phyloP scores from a whole-genome alignment of 129 eudicot species.

The Smallanthus sonchifolius region DNA sequence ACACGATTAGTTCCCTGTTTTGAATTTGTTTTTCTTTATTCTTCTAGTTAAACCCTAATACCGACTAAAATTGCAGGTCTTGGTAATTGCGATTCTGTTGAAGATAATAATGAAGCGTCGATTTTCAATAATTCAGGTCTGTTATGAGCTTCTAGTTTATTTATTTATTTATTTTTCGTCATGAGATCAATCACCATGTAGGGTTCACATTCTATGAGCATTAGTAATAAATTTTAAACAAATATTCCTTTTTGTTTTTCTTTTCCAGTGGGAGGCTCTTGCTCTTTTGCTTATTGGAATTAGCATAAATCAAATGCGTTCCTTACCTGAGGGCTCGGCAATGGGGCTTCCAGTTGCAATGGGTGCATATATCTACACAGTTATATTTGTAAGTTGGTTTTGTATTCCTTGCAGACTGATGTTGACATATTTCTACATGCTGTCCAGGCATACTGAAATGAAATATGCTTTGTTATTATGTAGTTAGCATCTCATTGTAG shows the following conservation, averaged over 20 bases:
- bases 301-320: conserved; percentile 91
- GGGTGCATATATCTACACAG: conserved; percentile 82
- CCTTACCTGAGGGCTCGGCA: conserved; percentile 80
- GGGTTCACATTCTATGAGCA: neutral
- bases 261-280: conserved; percentile 97
- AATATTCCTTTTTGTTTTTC: neutral
- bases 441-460: conserved; percentile 17
- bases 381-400: conserved; percentile 79
- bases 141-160: conserved; percentile 13
- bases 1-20: neutral
- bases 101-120: conserved; percentile 84
- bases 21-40: neutral
- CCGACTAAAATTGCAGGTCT: conserved; percentile 54
- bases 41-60: conserved; percentile 3
- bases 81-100: conserved; percentile 90
- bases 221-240: neutral
- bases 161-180: neutral
- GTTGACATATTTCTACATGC: conserved; percentile 13
- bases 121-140: conserved; percentile 94
- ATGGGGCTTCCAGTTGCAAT: conserved; percentile 93
- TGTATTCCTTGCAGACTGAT: conserved; percentile 9
- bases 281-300: conserved; percentile 96
- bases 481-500: neutral
- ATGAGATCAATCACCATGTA: conserved; percentile 1
- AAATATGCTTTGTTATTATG: conserved; percentile 12